phyloP scores from a whole-genome alignment of 2,329 filamentous ascomycete species.

The Diaporthe batatas region DNA sequence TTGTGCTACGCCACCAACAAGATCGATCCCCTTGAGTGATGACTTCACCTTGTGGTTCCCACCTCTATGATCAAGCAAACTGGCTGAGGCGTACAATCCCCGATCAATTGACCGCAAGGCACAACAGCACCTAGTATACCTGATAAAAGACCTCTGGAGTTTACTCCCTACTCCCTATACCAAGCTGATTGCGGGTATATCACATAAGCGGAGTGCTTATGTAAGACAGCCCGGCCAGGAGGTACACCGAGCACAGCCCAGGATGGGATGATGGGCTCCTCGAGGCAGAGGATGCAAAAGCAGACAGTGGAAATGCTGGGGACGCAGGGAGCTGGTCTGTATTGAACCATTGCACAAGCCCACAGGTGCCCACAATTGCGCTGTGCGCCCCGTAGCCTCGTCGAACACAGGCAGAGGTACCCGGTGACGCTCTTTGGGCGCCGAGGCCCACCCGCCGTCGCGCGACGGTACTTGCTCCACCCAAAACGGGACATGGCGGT shows the following conservation, averaged over 20 bases:
- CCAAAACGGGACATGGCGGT: constrained; percentile 38
- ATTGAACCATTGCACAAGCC: not conserved
- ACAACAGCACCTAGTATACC: not conserved
- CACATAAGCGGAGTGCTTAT: constrained; percentile 27
- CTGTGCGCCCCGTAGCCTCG: constrained; percentile 20
- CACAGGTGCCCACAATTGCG: constrained; percentile 2
- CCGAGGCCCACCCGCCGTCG: constrained; percentile 34
- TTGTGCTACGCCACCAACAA: not conserved
- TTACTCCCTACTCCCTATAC: not conserved
- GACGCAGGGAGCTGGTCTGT: too few relatives aligned
- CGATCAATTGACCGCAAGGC: not conserved
- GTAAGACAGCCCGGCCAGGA: not conserved
- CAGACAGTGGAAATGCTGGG: not conserved
- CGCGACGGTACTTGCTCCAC: constrained; percentile 39
- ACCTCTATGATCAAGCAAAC: too few relatives aligned
- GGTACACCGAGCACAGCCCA: not conserved
- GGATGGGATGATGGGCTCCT: not conserved
- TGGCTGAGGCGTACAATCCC: not conserved
- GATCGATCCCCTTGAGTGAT: not conserved
- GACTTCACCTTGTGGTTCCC: not conserved
- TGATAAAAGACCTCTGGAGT: too few relatives aligned
- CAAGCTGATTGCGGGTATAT: constrained; percentile 6
- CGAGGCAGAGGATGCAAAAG: not conserved
- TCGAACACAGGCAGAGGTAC: constrained; percentile 33
- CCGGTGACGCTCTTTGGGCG: constrained; percentile 28